These are phyloP conservation scores for Aspergillus wentii DNA, from an alignment of 495 filamentous ascomycete genomes.

Conservation along the genomic window DNA sequence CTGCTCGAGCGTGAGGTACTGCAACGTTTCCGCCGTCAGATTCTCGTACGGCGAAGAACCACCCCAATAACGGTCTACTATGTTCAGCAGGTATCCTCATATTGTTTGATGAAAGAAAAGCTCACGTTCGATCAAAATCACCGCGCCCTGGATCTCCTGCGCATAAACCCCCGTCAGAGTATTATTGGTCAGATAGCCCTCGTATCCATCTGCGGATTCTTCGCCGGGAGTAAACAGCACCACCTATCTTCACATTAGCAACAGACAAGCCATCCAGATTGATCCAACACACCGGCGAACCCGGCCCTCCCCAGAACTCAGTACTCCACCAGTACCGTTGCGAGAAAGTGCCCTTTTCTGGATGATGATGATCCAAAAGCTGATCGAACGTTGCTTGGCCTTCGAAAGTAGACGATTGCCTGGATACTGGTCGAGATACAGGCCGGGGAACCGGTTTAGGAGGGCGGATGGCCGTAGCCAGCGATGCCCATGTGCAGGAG, in stretches of 20 bases:
- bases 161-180: constrained; percentile 49
- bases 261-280: background rate
- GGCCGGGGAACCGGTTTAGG: constrained; percentile 3
- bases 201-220: constrained; percentile 43
- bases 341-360: constrained; percentile 47
- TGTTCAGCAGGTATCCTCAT: no score
- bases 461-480: constrained; percentile 1
- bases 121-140: constrained; percentile 53
- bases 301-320: constrained; percentile 46
- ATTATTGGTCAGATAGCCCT: constrained; percentile 44
- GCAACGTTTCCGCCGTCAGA: constrained; percentile 51
- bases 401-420: background rate
- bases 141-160: constrained; percentile 50
- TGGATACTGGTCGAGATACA: constrained; percentile 2
- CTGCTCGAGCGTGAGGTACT: constrained; percentile 59
- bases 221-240: constrained; percentile 59
- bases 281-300: constrained; percentile 40
- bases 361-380: constrained; percentile 49
- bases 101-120: constrained; percentile 6
- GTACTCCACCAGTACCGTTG: constrained; percentile 50
- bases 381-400: constrained; percentile 41
- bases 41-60: constrained; percentile 53
- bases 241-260: constrained; percentile 23
- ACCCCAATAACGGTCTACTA: constrained; percentile 60
- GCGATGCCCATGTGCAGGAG: constrained; percentile 4